These are phyloP conservation scores for Nyssa sinensis DNA, from an alignment of 148 eudicot genomes.

Conservation along the genomic window DNA sequence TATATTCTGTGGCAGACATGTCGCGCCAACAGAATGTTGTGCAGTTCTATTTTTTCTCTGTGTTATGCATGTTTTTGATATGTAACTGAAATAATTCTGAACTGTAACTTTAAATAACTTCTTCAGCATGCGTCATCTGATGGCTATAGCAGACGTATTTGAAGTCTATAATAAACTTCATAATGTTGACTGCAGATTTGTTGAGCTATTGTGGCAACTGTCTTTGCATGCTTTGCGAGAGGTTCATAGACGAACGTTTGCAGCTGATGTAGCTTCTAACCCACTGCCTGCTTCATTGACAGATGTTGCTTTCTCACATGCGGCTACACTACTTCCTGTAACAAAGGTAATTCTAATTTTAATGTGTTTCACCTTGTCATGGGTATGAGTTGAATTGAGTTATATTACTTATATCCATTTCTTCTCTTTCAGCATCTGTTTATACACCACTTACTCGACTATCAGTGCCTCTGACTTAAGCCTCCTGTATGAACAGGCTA, in stretches of 20 bases:
- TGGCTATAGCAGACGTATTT: constrained; percentile 6
- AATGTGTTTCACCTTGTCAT: neutral
- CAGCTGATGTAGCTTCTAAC: constrained; percentile 87
- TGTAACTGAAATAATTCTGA: neutral
- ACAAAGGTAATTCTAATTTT: constrained; percentile 62
- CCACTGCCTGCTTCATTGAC: constrained; percentile 95
- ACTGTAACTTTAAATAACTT: neutral
- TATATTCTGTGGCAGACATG: neutral
- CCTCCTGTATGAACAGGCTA: constrained; percentile 48
- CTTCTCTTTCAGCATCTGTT: constrained; percentile 6
- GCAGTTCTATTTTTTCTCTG: neutral
- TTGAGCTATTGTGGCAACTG: constrained; percentile 97
- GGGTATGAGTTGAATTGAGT: neutral
- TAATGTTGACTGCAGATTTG: constrained; percentile 68
- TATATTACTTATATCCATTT: neutral
- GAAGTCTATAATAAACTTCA: constrained; percentile 3
- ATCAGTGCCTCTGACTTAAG: neutral
- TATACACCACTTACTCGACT: neutral
- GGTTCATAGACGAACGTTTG: constrained; percentile 89
- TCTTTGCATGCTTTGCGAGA: constrained; percentile 97
- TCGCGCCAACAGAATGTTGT: neutral
- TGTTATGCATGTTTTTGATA: neutral
- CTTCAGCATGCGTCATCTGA: neutral
- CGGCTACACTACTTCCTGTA: constrained; percentile 94
- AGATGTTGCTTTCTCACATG: constrained; percentile 98